Evolutionary conservation across 2,329 filamentous ascomycete species (phyloP).

Genomic region (Dendryphion nanum): DNA sequence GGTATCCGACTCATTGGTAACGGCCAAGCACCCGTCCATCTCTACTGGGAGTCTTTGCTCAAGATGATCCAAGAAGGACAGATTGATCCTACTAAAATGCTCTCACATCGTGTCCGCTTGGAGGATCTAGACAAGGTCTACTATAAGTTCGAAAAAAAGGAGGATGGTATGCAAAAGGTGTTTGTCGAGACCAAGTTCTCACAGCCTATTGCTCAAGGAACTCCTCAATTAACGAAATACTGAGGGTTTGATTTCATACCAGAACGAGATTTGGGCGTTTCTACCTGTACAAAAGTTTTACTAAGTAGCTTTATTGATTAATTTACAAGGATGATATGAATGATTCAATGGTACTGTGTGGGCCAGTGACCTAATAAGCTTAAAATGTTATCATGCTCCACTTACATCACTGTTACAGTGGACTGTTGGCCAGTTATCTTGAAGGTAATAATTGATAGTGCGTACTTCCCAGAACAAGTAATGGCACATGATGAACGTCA

Average conservation of each 20-base stretch:
- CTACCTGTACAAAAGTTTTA: no score
- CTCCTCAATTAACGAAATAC: slow-evolving; percentile 52
- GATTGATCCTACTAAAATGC: slow-evolving; percentile 76
- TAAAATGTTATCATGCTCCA: no score
- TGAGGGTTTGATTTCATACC: background rate
- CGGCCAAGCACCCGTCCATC: slow-evolving; percentile 71
- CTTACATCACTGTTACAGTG: no score
- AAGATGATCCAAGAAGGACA: slow-evolving; percentile 64
- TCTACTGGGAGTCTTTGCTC: slow-evolving; percentile 80
- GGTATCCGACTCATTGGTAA: slow-evolving; percentile 76
- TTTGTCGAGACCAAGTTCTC: slow-evolving; percentile 63
- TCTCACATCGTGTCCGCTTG: slow-evolving; percentile 68
- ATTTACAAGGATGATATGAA: no score
- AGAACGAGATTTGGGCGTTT: no score
- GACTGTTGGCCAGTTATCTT: no score
- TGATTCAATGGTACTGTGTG: no score
- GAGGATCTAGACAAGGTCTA: slow-evolving; percentile 54
- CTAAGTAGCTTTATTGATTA: no score
- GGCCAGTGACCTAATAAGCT: no score
- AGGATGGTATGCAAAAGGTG: slow-evolving; percentile 79
- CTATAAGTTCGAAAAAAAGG: slow-evolving; percentile 65
- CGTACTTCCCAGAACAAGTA: no score
- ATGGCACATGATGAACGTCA: no score
- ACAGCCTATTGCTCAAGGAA: slow-evolving; percentile 49
- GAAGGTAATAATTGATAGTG: no score